Conservation (phyloP, 805 yeast genomes). For the Yarrowia keelungensis region DNA sequence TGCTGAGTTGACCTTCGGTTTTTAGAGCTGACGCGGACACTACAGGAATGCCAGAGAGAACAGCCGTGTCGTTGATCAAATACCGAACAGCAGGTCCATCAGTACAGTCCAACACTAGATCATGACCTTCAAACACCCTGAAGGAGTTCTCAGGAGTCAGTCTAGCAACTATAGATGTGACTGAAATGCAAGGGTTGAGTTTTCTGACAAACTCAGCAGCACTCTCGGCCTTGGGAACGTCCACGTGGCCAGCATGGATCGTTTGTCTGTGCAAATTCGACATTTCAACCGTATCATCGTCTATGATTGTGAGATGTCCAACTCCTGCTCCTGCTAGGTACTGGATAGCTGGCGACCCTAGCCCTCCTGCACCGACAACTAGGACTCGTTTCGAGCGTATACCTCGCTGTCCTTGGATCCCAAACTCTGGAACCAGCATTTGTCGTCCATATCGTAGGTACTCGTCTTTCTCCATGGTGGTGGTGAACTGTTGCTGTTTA, state of each 20-base stretch:
- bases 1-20: constrained; percentile 87
- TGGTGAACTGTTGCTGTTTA: neutral
- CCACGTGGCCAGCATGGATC: constrained; percentile 74
- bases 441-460: constrained; percentile 90
- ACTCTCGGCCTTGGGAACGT: constrained; percentile 77
- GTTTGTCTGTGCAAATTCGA: constrained; percentile 92
- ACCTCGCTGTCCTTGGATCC: constrained; percentile 61
- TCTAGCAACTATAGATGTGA: constrained; percentile 60
- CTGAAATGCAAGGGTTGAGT: constrained; percentile 72
- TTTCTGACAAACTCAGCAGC: constrained; percentile 61
- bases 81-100: constrained; percentile 91
- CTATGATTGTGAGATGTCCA: constrained; percentile 84
- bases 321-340: constrained; percentile 89
- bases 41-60: constrained; percentile 68
- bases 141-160: constrained; percentile 66
- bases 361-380: constrained; percentile 95
- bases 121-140: constrained; percentile 67
- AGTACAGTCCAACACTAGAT: constrained; percentile 87
- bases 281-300: constrained; percentile 80
- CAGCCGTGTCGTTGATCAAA: constrained; percentile 84
- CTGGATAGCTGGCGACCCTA: constrained; percentile 89
- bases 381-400: constrained; percentile 66
- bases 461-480: constrained; percentile 53
- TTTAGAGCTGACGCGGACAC: constrained; percentile 92
- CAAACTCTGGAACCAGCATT: constrained; percentile 87